phyloP scores from a whole-genome alignment of 768 basidiomycete species.

The Crassisporium funariophilum region DNA sequence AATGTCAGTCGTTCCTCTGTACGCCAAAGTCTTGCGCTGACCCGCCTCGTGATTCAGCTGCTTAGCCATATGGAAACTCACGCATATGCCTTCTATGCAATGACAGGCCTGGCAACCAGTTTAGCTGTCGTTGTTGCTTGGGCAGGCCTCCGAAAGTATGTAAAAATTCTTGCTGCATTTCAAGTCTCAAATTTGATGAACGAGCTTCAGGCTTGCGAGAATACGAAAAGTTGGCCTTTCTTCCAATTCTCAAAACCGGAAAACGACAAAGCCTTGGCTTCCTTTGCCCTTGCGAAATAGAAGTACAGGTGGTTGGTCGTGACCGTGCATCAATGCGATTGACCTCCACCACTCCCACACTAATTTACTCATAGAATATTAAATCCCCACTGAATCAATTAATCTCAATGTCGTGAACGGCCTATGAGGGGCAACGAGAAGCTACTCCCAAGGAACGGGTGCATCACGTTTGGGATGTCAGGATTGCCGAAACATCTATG shows the following conservation, averaged over 20 bases:
- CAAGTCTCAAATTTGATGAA: too few relatives aligned
- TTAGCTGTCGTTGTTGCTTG: conserved; percentile 65
- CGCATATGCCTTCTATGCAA: conserved; percentile 72
- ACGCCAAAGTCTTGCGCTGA: conserved; percentile 9
- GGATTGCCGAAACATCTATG: too few relatives aligned
- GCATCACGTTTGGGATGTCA: too few relatives aligned
- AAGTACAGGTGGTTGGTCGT: conserved; percentile 44
- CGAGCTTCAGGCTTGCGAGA: conserved; percentile 38
- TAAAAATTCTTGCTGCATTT: too few relatives aligned
- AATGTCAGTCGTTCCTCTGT: conserved; percentile 59
- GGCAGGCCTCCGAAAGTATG: conserved; percentile 64
- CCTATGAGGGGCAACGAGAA: too few relatives aligned
- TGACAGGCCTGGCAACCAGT: conserved; percentile 60
- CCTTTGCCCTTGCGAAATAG: conserved; percentile 48
- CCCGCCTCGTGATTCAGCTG: conserved; percentile 46
- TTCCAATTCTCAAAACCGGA: conserved; percentile 28
- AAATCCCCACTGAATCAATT: conserved; percentile 4
- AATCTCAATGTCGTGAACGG: too few relatives aligned
- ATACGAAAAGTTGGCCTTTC: conserved; percentile 51
- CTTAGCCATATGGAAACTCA: conserved; percentile 71
- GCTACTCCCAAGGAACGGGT: too few relatives aligned
- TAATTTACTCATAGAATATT: conserved; percentile 10
- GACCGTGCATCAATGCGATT: too few relatives aligned
- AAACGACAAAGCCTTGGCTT: conserved; percentile 40
- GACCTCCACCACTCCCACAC: conserved; percentile 8